Evolutionary conservation across 139 green algal species (phyloP).

Genomic region (Micractinium sp.): DNA sequence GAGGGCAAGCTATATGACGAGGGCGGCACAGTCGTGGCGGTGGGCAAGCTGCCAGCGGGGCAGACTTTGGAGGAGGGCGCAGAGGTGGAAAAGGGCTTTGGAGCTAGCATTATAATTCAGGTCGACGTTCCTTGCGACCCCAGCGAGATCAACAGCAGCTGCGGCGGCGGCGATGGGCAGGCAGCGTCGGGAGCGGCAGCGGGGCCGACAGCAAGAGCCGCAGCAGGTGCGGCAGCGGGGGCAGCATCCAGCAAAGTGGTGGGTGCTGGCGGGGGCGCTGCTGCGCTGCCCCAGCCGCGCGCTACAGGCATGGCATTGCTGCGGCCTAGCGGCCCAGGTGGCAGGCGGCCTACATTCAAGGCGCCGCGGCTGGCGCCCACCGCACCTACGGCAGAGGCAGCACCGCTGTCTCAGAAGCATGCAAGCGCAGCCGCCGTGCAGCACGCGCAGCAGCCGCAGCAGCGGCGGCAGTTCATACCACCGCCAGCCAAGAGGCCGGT

Average conservation of each 20-base stretch:
- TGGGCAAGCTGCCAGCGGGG: not conserved
- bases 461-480: not conserved
- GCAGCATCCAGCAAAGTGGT: not conserved
- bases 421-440: not conserved
- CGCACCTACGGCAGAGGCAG: not conserved
- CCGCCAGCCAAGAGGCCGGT: not conserved
- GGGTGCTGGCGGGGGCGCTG: not conserved
- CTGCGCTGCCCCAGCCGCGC: not conserved
- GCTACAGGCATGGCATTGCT: not conserved
- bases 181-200: not conserved
- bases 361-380: not conserved
- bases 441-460: not conserved
- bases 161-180: not conserved
- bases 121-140: conserved; percentile 6
- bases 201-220: not conserved
- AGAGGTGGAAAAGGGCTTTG: conserved; percentile 1
- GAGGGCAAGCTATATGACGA: conserved; percentile 18
- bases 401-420: not conserved
- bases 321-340: not conserved
- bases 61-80: not conserved
- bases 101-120: not conserved
- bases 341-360: conserved; percentile 1
- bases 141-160: not conserved
- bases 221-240: not conserved
- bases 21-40: not conserved